Evolutionary conservation across 2,329 filamentous ascomycete genomes (phyloP).

Genomic region (Fusarium globosum): DNA sequence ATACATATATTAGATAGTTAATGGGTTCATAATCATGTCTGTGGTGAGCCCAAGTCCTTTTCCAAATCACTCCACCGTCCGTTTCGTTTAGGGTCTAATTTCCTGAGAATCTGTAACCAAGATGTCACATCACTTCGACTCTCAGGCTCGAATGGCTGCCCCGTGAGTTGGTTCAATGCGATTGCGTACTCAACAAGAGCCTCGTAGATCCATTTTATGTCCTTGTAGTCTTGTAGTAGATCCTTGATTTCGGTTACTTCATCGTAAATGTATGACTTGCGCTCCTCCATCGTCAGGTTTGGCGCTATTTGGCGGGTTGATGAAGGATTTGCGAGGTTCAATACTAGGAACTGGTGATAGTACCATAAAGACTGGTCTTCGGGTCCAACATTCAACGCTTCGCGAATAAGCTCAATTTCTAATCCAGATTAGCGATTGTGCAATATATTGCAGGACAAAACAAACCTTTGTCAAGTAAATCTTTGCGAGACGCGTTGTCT

Average conservation of each 20-base stretch:
- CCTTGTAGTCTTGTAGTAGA: conserved; percentile 67
- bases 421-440: conserved; percentile 5
- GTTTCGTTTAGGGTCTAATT: conserved; percentile 77
- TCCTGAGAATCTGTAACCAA: conserved; percentile 74
- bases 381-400: conserved; percentile 86
- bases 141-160: conserved; percentile 51
- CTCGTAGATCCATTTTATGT: conserved; percentile 88
- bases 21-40: background rate
- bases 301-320: conserved; percentile 70
- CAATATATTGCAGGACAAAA: background rate
- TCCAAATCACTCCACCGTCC: conserved; percentile 82
- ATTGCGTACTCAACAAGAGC: conserved; percentile 81
- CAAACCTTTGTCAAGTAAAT: conserved; percentile 77
- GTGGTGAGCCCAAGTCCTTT: conserved; percentile 49
- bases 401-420: conserved; percentile 81
- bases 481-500: conserved; percentile 68
- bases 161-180: conserved; percentile 65
- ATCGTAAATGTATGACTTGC: conserved; percentile 71
- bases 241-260: conserved; percentile 82
- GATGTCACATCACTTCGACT: conserved; percentile 59
- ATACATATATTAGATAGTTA: background rate
- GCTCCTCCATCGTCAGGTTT: conserved; percentile 69
- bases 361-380: conserved; percentile 98
- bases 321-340: conserved; percentile 67
- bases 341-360: conserved; percentile 90